Base-by-base conservation (phyloP, 441 rosid species). In the Populus tomentosa region DNA sequence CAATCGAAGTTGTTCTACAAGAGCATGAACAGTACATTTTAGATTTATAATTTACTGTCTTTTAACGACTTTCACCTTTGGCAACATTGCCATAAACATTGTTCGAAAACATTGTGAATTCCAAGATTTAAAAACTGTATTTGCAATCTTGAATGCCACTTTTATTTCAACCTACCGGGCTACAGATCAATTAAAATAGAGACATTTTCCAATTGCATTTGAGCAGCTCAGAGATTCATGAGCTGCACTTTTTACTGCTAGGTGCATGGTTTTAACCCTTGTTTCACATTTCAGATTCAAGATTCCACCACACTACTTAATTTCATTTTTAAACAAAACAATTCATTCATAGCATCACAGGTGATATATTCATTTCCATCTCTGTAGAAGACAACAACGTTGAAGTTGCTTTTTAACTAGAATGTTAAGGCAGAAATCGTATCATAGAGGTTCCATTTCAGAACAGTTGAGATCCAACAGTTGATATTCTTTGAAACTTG, bases 1-100 rank as follows among this genome's bases (percentile, higher is more conserved):
- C 79, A 86, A 84, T 64, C 83, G 88, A 64, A 82, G 87, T 7
- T 94, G 95, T 77, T 92, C 94, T 84, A 91, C 67, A 78, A 85
- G 84, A 32, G 85, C 78, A 75, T 78, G 88, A 13, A 83, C 87
- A 68, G 24, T 33, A 33, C 1, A 33, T 33, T 33, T 33, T 33
- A 6, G 1, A 33, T 33, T 33, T 33, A 33, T 6, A 33, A 33
- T 6, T 33, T 33, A 33, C 35, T 33, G 35, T 33, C 35, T 1
- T 33, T 33, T 6, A 33, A 33, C 35, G 35, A 33, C 35, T 33
- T 33, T 33, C 35, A 33, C 35, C 35, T 33, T 6, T 33, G 35
- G 35, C 35, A 33, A 33, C 7, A 69, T n/a, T 20, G 23, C 75
- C 63, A 62, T 38, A 62, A 16, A 23, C n/a, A 35, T 69, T 61